Evolutionary conservation across 306 rosid genomes (phyloP).

Genomic region (Cucurbita moschata): DNA sequence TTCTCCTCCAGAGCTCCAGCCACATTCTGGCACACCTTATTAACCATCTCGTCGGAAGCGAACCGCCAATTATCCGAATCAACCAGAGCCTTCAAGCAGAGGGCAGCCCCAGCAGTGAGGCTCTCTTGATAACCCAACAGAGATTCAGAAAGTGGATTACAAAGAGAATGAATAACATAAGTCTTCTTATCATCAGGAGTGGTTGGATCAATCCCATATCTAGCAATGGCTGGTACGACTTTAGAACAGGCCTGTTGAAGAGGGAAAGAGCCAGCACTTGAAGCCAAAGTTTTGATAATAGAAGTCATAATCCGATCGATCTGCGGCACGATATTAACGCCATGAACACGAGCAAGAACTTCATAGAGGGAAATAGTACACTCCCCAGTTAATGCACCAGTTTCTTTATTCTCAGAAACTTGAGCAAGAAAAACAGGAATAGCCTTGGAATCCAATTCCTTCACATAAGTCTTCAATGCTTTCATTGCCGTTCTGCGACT

Average conservation of each 20-base stretch:
- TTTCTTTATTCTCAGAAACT: conserved; percentile 78
- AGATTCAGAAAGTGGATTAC: conserved; percentile 61
- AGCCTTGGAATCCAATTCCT: conserved; percentile 59
- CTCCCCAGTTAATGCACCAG: conserved; percentile 55
- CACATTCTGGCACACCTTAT: conserved; percentile 71
- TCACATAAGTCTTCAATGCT: conserved; percentile 58
- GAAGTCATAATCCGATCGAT: conserved; percentile 58
- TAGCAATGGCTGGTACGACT: conserved; percentile 74
- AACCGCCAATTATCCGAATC: conserved; percentile 91
- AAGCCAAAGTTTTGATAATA: conserved; percentile 65
- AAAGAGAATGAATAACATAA: conserved; percentile 48
- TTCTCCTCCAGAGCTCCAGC: conserved; percentile 67
- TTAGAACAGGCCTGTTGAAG: conserved; percentile 87
- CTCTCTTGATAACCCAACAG: conserved; percentile 63
- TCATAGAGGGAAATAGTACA: conserved; percentile 70
- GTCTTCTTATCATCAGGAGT: conserved; percentile 60
- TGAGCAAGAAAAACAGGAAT: conserved; percentile 76
- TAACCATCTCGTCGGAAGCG: conserved; percentile 72
- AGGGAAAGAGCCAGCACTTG: conserved; percentile 73
- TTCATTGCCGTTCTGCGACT: conserved; percentile 74
- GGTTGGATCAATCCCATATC: conserved; percentile 83
- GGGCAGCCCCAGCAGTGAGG: conserved; percentile 70
- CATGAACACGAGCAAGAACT: conserved; percentile 80
- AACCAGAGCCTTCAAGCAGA: conserved; percentile 72
- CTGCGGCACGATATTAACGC: conserved; percentile 64